Evolutionary conservation across 2,329 filamentous ascomycete genomes (phyloP).

Genomic region (Acrodontium crateriforme): DNA sequence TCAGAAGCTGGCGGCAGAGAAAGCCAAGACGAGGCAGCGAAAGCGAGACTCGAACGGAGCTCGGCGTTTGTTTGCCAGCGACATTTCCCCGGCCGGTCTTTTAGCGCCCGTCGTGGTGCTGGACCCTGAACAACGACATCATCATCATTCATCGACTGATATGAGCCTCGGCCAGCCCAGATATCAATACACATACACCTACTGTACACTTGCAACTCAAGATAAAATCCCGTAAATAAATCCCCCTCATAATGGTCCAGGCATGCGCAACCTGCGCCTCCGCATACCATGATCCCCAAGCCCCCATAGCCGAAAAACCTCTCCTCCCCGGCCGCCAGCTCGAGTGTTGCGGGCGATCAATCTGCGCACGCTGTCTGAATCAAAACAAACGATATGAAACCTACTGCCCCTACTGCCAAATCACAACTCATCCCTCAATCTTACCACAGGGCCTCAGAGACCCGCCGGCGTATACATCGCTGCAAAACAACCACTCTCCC

Average conservation of each 20-base stretch:
- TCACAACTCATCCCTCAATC: constrained; percentile 46
- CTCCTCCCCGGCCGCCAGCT: constrained; percentile 46
- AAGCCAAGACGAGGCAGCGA: too few species aligned
- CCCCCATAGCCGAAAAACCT: constrained; percentile 40
- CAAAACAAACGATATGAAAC: constrained; percentile 54
- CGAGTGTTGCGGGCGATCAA: constrained; percentile 54
- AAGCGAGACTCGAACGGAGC: too few species aligned
- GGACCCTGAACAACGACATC: too few species aligned
- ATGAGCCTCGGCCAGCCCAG: too few species aligned
- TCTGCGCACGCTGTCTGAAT: constrained; percentile 58
- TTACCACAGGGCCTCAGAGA: constrained; percentile 52
- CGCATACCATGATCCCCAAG: constrained; percentile 10
- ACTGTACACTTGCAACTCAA: too few species aligned
- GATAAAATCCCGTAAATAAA: too few species aligned
- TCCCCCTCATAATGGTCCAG: too few species aligned
- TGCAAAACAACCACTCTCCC: constrained; percentile 6
- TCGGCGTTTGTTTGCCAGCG: too few species aligned
- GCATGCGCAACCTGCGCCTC: constrained; percentile 22
- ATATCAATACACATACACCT: constrained; percentile 1
- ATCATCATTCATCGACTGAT: too few species aligned
- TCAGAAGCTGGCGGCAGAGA: too few species aligned
- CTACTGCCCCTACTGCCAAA: constrained; percentile 64
- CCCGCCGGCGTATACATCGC: constrained; percentile 49
- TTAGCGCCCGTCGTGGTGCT: too few species aligned
- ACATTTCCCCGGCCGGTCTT: too few species aligned